phyloP scores from a whole-genome alignment of 73 alveolate species.

The Paramecium sonneborni region DNA sequence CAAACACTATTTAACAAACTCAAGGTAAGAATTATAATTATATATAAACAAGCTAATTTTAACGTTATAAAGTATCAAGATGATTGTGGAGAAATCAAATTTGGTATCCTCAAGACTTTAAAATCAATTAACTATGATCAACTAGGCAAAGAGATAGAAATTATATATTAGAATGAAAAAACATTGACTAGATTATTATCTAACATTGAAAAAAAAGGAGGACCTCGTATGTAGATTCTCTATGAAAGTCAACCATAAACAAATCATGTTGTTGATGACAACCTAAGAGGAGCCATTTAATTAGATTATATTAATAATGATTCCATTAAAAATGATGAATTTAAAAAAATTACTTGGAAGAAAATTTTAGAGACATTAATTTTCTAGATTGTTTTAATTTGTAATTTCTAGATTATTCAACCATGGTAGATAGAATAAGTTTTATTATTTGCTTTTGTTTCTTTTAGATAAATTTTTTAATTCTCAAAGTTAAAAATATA shows the following conservation, averaged over 20 bases:
- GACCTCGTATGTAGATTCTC: constrained; percentile 9
- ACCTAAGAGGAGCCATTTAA: background rate
- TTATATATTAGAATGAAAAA: background rate
- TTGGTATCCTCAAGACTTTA: background rate
- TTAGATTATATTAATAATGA: background rate
- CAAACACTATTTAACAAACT: background rate
- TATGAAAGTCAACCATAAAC: background rate
- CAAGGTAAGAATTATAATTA: background rate
- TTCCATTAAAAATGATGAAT: background rate
- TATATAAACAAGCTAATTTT: background rate
- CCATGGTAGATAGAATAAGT: background rate
- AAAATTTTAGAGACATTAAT: background rate
- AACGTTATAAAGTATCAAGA: background rate
- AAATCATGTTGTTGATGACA: background rate
- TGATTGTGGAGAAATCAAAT: background rate
- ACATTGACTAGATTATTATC: background rate
- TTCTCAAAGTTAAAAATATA: background rate
- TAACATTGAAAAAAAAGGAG: background rate
- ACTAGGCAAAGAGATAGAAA: background rate
- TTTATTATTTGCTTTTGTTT: background rate
- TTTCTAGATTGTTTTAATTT: background rate
- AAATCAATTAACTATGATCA: background rate
- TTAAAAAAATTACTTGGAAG: background rate
- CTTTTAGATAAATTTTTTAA: background rate
- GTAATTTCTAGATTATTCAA: background rate